Evolutionary conservation across 305 asterid species (phyloP).

Genomic region (Rubia occidens): DNA sequence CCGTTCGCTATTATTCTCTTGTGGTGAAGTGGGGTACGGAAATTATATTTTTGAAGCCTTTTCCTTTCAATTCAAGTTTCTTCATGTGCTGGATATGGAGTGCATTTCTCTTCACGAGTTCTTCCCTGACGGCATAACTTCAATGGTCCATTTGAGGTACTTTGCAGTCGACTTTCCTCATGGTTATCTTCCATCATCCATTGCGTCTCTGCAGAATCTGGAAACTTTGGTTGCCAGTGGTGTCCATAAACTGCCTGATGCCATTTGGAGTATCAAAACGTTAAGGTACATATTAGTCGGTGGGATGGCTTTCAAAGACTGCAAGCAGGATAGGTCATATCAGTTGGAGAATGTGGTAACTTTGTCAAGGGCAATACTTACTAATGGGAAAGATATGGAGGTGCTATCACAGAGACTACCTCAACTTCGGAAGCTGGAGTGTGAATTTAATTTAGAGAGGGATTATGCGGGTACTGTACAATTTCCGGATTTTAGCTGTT

Average conservation of each 20-base stretch:
- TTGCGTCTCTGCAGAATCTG: conserved; percentile 2
- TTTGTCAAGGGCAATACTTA: conserved; percentile 6
- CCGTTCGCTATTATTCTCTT: conserved; percentile 6
- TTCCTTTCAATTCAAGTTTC: not conserved
- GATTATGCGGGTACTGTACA: too few relatives aligned
- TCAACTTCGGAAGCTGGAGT: not conserved
- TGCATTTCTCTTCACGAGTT: not conserved
- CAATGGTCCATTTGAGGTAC: conserved; percentile 8
- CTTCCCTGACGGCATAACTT: not conserved
- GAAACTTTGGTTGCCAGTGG: not conserved
- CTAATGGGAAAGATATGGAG: not conserved
- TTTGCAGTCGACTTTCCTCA: not conserved
- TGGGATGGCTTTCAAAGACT: not conserved
- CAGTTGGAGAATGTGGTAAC: not conserved
- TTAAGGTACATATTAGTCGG: conserved; percentile 13
- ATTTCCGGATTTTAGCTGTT: not conserved
- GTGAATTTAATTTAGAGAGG: not conserved
- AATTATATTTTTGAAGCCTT: not conserved
- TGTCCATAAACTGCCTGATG: not conserved
- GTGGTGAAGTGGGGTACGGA: not conserved
- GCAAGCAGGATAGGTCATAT: not conserved
- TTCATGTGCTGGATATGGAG: conserved; percentile 14
- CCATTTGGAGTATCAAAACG: conserved; percentile 8
- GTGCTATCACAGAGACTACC: conserved; percentile 9
- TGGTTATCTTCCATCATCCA: conserved; percentile 7